Conservation (phyloP, 371 early-diverging fungal genomes). For the Mucor ambiguus region DNA sequence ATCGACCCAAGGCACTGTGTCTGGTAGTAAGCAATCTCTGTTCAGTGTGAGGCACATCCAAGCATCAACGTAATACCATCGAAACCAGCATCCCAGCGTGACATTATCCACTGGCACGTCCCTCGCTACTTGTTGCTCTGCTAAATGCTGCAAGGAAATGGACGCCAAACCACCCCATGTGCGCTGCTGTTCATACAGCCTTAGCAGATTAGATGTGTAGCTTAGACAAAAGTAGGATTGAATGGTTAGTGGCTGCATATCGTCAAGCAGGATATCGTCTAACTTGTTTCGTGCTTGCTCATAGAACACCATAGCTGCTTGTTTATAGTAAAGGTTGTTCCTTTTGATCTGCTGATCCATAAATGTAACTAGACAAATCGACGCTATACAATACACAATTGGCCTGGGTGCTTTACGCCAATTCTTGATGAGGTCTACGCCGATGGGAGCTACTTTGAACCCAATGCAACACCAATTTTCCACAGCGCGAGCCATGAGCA, state of each 20-base stretch:
- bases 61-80: slow-evolving; percentile 54
- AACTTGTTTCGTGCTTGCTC: slow-evolving; percentile 31
- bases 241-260: slow-evolving; percentile 28
- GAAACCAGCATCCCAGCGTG: slow-evolving; percentile 26
- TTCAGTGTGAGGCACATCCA: slow-evolving; percentile 48
- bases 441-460: slow-evolving; percentile 30
- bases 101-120: slow-evolving; percentile 7
- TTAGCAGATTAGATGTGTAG: slow-evolving; percentile 33
- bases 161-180: slow-evolving; percentile 36
- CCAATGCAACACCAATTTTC: slow-evolving; percentile 38
- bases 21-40: slow-evolving; percentile 40
- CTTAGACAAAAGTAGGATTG: slow-evolving; percentile 35
- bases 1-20: slow-evolving; percentile 26
- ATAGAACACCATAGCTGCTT: slow-evolving; percentile 30
- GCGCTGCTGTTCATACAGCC: slow-evolving; percentile 36
- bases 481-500: slow-evolving; percentile 25
- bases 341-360: slow-evolving; percentile 15
- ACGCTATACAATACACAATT: slow-evolving; percentile 33
- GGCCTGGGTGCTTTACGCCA: slow-evolving; percentile 23
- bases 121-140: not conserved
- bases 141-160: slow-evolving; percentile 28
- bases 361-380: slow-evolving; percentile 32
- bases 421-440: slow-evolving; percentile 16
- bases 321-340: slow-evolving; percentile 19
- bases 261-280: slow-evolving; percentile 30